Evolutionary conservation across 345 rosid genomes (phyloP).

Genomic region (Limnanthes douglasii): DNA sequence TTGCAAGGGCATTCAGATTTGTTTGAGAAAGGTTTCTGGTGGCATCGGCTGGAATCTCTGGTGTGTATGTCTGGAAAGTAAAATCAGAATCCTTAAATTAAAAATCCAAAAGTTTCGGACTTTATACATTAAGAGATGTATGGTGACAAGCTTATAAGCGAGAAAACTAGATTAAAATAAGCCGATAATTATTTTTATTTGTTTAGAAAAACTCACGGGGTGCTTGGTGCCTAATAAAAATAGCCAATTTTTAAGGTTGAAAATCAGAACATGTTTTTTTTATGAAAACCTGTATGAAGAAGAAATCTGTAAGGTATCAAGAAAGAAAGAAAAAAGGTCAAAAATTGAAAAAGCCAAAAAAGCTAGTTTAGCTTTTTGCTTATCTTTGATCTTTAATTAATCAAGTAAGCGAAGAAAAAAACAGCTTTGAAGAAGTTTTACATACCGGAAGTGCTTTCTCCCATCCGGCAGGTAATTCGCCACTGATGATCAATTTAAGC

Average conservation of each 20-base stretch:
- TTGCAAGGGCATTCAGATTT: constrained; percentile 43
- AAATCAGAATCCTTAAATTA: constrained; percentile 6
- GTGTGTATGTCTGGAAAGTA: constrained; percentile 45
- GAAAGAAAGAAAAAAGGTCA: too few relatives aligned
- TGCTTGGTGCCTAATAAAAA: too few relatives aligned
- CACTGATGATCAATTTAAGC: constrained; percentile 42
- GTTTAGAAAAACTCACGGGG: too few relatives aligned
- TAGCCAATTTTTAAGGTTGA: too few relatives aligned
- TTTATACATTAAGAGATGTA: neutral
- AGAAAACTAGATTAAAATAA: neutral
- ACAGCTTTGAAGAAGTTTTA: too few relatives aligned
- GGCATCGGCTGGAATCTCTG: constrained; percentile 62
- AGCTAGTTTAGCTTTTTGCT: too few relatives aligned
- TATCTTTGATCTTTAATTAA: too few relatives aligned
- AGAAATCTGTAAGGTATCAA: too few relatives aligned
- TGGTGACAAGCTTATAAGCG: neutral
- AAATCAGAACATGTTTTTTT: too few relatives aligned
- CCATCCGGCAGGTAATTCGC: constrained; percentile 64
- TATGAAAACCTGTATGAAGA: too few relatives aligned
- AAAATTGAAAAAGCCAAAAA: too few relatives aligned
- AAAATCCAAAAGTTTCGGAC: constrained; percentile 5
- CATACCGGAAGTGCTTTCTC: constrained; percentile 71
- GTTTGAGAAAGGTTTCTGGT: constrained; percentile 54
- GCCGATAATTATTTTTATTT: neutral
- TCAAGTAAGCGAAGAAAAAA: neutral